These are phyloP conservation scores for Solanum gracilifrons DNA, from an alignment of 257 asterid species.

Conservation along the genomic window DNA sequence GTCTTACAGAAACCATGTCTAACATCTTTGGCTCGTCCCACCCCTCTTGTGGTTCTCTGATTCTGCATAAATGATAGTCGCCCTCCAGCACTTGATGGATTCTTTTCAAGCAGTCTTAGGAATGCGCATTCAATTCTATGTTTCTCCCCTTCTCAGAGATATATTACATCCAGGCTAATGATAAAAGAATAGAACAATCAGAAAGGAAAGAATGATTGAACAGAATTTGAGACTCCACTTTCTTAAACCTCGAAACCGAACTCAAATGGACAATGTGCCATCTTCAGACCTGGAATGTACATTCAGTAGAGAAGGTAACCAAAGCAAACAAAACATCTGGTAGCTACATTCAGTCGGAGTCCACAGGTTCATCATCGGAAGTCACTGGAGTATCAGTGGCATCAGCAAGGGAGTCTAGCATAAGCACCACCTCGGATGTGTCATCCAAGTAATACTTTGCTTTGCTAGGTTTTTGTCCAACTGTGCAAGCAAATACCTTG, in stretches of 20 bases:
- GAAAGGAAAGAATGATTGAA: conserved; percentile 5
- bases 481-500: conserved; percentile 77
- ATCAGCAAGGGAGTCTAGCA: conserved; percentile 84
- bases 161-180: conserved; percentile 6
- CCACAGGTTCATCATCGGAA: conserved; percentile 51
- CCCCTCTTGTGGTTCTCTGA: background rate
- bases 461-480: conserved; percentile 86
- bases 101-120: background rate
- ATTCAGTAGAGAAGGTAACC: conserved; percentile 11
- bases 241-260: conserved; percentile 22
- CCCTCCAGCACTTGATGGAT: background rate
- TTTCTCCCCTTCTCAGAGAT: background rate
- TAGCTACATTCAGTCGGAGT: conserved; percentile 23
- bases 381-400: conserved; percentile 52
- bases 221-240: conserved; percentile 13
- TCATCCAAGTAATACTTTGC: conserved; percentile 83
- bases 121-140: background rate
- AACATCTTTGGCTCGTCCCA: background rate
- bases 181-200: conserved; percentile 18
- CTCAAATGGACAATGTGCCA: conserved; percentile 19
- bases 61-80: background rate
- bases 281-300: conserved; percentile 18
- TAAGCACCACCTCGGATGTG: conserved; percentile 55
- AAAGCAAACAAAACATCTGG: conserved; percentile 15
- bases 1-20: background rate